Conservation (phyloP, 495 filamentous ascomycete species). For the Xylaria grammica region DNA sequence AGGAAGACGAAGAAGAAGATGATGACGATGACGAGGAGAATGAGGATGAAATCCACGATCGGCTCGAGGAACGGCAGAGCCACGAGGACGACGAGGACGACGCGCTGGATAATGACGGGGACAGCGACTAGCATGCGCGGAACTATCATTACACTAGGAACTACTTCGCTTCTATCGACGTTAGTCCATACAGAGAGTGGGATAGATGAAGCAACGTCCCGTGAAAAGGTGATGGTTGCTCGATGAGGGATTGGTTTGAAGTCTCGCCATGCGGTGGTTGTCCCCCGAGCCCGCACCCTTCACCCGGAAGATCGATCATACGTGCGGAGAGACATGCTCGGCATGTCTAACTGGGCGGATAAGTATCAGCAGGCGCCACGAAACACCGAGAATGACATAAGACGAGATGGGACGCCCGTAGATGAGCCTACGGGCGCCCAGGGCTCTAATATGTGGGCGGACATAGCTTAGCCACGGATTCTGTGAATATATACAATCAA, state of each 20-base stretch:
- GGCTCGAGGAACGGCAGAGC: conserved; percentile 49
- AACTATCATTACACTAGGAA: not conserved
- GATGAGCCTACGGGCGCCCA: not conserved
- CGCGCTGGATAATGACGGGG: conserved; percentile 66
- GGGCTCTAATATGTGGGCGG: not conserved
- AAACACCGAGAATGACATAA: not conserved
- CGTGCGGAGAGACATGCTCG: not conserved
- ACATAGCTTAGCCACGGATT: not conserved
- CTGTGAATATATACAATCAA: not conserved
- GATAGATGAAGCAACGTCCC: not conserved
- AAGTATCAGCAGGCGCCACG: not conserved
- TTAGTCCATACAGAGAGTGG: too few species aligned
- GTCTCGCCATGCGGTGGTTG: not conserved
- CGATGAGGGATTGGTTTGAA: not conserved
- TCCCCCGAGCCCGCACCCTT: not conserved
- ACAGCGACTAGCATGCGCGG: conserved; percentile 50
- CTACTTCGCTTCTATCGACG: too few species aligned
- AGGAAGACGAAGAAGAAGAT: conserved; percentile 54
- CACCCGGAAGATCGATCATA: not conserved
- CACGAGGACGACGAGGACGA: conserved; percentile 63
- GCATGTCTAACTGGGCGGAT: not conserved
- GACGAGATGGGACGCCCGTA: not conserved
- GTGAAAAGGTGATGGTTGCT: not conserved
- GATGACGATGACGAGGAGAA: conserved; percentile 49
- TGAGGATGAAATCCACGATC: conserved; percentile 44